These are phyloP conservation scores for Geotrichum cucujoidarum DNA, from an alignment of 1,139 yeast genomes.

Conservation along the genomic window DNA sequence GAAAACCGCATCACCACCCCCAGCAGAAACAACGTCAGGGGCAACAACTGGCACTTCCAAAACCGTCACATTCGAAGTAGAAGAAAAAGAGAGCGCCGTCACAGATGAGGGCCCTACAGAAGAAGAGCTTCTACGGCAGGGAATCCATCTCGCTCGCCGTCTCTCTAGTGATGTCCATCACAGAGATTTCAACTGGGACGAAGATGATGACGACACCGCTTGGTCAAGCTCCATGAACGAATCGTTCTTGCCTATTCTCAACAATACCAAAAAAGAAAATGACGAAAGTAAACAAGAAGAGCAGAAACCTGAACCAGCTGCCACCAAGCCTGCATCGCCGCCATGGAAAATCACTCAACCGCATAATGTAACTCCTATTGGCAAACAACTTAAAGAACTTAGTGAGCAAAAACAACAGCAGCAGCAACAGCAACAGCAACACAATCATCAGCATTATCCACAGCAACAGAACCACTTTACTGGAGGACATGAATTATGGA, in stretches of 20 bases:
- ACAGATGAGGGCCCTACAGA: constrained; percentile 26
- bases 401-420: constrained; percentile 22
- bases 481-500: constrained; percentile 6
- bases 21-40: neutral
- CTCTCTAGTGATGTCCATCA: constrained; percentile 28
- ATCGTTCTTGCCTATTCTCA: neutral
- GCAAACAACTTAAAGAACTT: constrained; percentile 30
- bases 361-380: constrained; percentile 27
- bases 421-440: constrained; percentile 15
- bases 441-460: constrained; percentile 17
- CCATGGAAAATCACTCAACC: constrained; percentile 22
- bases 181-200: constrained; percentile 40
- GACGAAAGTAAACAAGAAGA: constrained; percentile 8
- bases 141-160: constrained; percentile 37
- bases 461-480: constrained; percentile 13
- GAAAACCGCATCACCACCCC: neutral
- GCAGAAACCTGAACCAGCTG: constrained; percentile 1
- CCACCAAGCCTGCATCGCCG: constrained; percentile 25
- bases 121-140: constrained; percentile 37
- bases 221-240: neutral
- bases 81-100: constrained; percentile 13
- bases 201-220: constrained; percentile 38
- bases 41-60: neutral
- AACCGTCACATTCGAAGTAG: constrained; percentile 10
- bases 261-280: constrained; percentile 1